Base-by-base conservation (phyloP, 352 stramenopile genomes). In the Phytophthora boehmeriae region DNA sequence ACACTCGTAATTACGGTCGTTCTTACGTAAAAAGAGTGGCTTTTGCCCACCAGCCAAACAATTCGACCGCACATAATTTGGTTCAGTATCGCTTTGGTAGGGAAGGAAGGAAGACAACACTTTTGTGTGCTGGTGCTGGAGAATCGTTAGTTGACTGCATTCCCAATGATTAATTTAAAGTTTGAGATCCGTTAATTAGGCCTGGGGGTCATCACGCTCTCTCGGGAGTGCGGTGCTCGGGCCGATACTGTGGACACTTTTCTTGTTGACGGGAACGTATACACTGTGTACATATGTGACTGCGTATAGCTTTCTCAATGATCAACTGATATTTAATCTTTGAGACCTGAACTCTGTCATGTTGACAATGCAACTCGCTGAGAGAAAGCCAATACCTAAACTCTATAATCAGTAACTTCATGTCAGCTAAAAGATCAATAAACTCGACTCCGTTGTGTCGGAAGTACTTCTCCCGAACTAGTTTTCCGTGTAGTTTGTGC, bases 271-370 rank as follows among this genome's bases (percentile, higher is more conserved):
- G 81, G 81, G 72, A 80, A 65, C 57, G 23, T 11, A 35, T n/a
- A n/a, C n/a, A n/a, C n/a, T n/a, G n/a, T n/a, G n/a, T n/a, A n/a
- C n/a, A n/a, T n/a, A n/a, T n/a, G n/a, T n/a, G n/a, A n/a, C n/a
- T n/a, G n/a, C n/a, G n/a, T n/a, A n/a, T n/a, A 10, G 19, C 43
- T 67, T 70, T 80, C 75, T 85, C 81, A 69, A 86, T 90, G 81
- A 90, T 90, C 75, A 81, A 88, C 75, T 89, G 78, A 88, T 82
- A 83, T 61, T 74, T 90, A 90, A 90, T 90, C 81, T 90, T 90
- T 90, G 81, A 90, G 81, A 90, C 76, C 81, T 90, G 78, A 90
- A 80, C 28, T 59, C 50, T 49, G 32, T 35, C 62, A 55, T 84
- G 80, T 85, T 81, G 80, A 85, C 64, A 88, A 84, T 63, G 54